Base-by-base conservation (phyloP, 805 yeast genomes). In the Wickerhamomyces chambardii region DNA sequence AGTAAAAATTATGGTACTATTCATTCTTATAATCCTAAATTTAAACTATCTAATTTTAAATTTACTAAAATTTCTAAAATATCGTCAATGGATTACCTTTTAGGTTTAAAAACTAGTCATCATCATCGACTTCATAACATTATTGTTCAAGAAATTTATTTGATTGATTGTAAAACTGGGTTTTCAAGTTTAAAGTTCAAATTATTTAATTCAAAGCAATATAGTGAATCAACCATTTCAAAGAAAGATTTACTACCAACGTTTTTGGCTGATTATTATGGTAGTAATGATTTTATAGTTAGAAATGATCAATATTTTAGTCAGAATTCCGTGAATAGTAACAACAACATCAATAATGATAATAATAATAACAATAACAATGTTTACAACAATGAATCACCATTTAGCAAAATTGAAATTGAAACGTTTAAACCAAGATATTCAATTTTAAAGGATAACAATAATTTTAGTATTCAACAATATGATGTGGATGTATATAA, bases 1-100 rank as follows among this genome's bases (percentile, higher is more conserved):
- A 78, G 79, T 18, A 59, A 61, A 36, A 53, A 63, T 5, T 61
- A 70, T 12, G 86, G 86, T 0, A 68, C 82, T 1, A 53, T 80
- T 15, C 86, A 79, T 46, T 75, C 79, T 68, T 79, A 71, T 49
- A 66, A 65, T 31, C 48, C 41, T 22, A 45, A 28, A n/a, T 35
- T 37, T 15, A 33, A 30, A 15, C 14, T 17, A 19, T 30, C 26
- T 36, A 17, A 30, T 26, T 29, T 21, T 21, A 10, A 17, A 30
- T 30, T 8, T 17, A 10, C 6, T 17, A 16, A 29, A 24, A 15
- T 32, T 21, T 28, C 19, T n/a, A n/a, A 16, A 15, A 12, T 8
- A 15, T 15, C 16, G 12, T 15, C 28, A 26, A 8, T 12, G 15
- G 12, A 28, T 30, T 18, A 27, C 22, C 12, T 26, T 16, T 15